These are phyloP conservation scores for Coniochaeta sp. DNA, from an alignment of 2,329 filamentous ascomycete species.

Conservation along the genomic window DNA sequence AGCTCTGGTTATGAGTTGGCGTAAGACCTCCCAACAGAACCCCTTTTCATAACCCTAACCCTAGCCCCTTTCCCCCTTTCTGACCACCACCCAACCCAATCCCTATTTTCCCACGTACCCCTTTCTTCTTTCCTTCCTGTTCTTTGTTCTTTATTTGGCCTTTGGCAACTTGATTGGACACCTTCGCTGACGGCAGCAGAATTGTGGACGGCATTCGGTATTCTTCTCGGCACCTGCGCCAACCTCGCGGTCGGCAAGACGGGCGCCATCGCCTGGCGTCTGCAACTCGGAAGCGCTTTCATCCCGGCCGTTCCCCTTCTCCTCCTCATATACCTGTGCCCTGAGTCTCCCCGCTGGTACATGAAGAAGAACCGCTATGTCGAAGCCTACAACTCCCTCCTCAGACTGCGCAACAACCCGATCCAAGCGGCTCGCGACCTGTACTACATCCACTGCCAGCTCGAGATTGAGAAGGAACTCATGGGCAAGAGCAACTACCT, in stretches of 20 bases:
- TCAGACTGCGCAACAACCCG: slow-evolving; percentile 47
- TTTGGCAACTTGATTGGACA: no score
- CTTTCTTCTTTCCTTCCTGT: no score
- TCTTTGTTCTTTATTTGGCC: no score
- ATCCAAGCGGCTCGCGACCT: slow-evolving; percentile 56
- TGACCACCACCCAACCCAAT: no score
- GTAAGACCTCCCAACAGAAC: slow-evolving; percentile 23
- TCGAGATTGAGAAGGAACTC: slow-evolving; percentile 32
- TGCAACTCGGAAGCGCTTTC: slow-evolving; percentile 58
- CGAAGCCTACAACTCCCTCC: slow-evolving; percentile 49
- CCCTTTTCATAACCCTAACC: slow-evolving; percentile 14
- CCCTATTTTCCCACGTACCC: no score
- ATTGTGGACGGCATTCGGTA: slow-evolving; percentile 45
- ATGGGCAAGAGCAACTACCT: slow-evolving; percentile 31
- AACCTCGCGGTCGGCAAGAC: slow-evolving; percentile 50
- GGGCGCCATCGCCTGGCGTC: slow-evolving; percentile 48
- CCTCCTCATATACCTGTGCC: slow-evolving; percentile 50
- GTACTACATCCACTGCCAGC: slow-evolving; percentile 50
- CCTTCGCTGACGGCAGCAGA: slow-evolving; percentile 43
- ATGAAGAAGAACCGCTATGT: slow-evolving; percentile 52
- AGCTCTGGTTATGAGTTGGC: slow-evolving; percentile 47
- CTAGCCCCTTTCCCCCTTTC: slow-evolving; percentile 23
- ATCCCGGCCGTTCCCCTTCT: slow-evolving; percentile 57
- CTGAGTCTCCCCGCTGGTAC: slow-evolving; percentile 59
- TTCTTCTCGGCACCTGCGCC: slow-evolving; percentile 46